Percentiles rank a stretch among this genome's conserved stretches.
Evolutionary conservation across 2,329 filamentous ascomycete species (phyloP).

Genomic region (Colletotrichum sublineola): DNA sequence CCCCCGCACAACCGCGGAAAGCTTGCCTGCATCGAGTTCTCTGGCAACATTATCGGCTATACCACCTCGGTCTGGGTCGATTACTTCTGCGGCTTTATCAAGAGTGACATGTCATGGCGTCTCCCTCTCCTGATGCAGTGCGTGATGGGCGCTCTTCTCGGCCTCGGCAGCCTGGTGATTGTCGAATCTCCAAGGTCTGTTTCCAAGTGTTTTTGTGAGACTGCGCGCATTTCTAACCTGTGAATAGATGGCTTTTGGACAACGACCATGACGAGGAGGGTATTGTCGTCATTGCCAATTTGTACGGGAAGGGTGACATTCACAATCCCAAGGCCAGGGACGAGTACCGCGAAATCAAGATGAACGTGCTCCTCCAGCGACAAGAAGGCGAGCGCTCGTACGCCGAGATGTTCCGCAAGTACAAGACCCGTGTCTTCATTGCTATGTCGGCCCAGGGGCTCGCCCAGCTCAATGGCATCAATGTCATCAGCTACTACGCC

Average conservation of each 20-base stretch:
- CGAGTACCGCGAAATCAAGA: constrained; percentile 99
- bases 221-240: constrained; percentile 17
- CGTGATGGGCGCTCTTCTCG: constrained; percentile 90
- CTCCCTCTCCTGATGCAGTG: constrained; percentile 93
- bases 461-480: constrained; percentile 98
- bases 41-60: constrained; percentile 96
- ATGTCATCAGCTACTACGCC: constrained; percentile 99
- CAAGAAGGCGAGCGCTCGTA: constrained; percentile 96
- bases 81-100: constrained; percentile 94
- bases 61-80: constrained; percentile 98
- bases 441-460: constrained; percentile 98
- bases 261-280: constrained; percentile 99
- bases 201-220: constrained; percentile 11
- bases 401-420: constrained; percentile 92
- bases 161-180: constrained; percentile 88
- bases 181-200: constrained; percentile 92
- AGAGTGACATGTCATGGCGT: constrained; percentile 89
- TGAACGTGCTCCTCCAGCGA: constrained; percentile 92
- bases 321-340: constrained; percentile 93
- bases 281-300: constrained; percentile 96
- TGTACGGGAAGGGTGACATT: constrained; percentile 96
- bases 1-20: constrained; percentile 96
- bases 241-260: constrained; percentile 88
- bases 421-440: constrained; percentile 93
- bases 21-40: constrained; percentile 97